Evolutionary conservation across 176 grass and related monocot genomes (phyloP).

Genomic region (Echinochloa phyllopogon): DNA sequence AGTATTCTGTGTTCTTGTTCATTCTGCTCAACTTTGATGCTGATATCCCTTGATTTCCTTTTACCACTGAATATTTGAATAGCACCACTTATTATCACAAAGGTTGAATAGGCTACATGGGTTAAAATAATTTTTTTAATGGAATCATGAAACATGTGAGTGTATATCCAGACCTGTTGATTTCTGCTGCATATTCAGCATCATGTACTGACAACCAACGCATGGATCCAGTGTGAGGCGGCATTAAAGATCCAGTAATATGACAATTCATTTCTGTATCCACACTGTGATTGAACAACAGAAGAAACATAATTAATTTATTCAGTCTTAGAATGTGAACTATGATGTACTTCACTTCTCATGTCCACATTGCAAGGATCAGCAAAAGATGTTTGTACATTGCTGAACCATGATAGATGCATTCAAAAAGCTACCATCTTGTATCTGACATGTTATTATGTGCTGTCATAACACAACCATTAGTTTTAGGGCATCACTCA

Average conservation of each 20-base stretch:
- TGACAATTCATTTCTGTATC: slow-evolving; percentile 87
- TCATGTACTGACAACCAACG: slow-evolving; percentile 66
- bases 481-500: neutral
- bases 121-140: neutral
- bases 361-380: slow-evolving; percentile 3
- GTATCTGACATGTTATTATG: slow-evolving; percentile 9
- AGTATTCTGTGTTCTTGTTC: slow-evolving; percentile 30
- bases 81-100: slow-evolving; percentile 29
- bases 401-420: neutral
- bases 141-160: slow-evolving; percentile 6
- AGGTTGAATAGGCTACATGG: slow-evolving; percentile 26
- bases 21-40: slow-evolving; percentile 29
- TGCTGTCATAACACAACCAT: slow-evolving; percentile 12
- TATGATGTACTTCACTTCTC: slow-evolving; percentile 14
- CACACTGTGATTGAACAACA: slow-evolving; percentile 63
- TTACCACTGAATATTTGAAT: slow-evolving; percentile 40
- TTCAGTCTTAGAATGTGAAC: slow-evolving; percentile 5
- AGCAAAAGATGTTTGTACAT: neutral
- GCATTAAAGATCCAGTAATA: slow-evolving; percentile 78
- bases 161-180: slow-evolving; percentile 47
- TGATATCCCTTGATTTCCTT: slow-evolving; percentile 23
- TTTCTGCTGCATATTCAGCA: slow-evolving; percentile 56
- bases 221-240: slow-evolving; percentile 77
- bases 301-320: slow-evolving; percentile 24
- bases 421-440: neutral